Conservation (phyloP, 345 rosid genomes). For the Leavenworthia alabamica region DNA sequence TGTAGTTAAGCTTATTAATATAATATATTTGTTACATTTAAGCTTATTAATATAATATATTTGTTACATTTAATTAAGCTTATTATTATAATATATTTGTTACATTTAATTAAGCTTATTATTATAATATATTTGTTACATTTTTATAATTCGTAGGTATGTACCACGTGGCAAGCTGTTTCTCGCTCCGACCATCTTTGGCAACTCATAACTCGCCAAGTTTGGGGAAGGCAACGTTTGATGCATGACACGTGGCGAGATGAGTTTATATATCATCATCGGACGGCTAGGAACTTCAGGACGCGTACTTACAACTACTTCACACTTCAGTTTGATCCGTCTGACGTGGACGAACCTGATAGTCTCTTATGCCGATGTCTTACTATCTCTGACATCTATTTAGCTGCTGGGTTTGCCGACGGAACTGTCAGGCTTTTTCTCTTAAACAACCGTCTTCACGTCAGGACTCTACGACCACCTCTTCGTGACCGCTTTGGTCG, state of each 20-base stretch:
- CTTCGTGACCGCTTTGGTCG: constrained; percentile 58
- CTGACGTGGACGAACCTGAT: constrained; percentile 47
- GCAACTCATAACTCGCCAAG: constrained; percentile 45
- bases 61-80: too few species aligned
- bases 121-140: not conserved
- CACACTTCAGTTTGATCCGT: constrained; percentile 53
- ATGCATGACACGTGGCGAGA: constrained; percentile 60
- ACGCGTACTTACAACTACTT: constrained; percentile 31
- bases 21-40: too few species aligned
- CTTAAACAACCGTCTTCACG: constrained; percentile 48
- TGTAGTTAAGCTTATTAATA: too few species aligned
- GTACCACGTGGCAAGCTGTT: constrained; percentile 85
- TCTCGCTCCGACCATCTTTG: constrained; percentile 75
- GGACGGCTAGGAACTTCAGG: constrained; percentile 57
- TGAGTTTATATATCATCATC: constrained; percentile 60
- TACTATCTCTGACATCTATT: constrained; percentile 58
- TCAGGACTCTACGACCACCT: constrained; percentile 54
- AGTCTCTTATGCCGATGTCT: constrained; percentile 75
- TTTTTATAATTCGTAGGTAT: constrained; percentile 43
- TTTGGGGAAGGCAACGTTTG: constrained; percentile 54
- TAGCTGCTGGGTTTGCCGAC: constrained; percentile 85
- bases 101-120: not conserved
- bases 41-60: too few species aligned
- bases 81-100: not conserved
- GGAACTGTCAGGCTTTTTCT: constrained; percentile 75